Evolutionary conservation across 1,284 basidiomycete species (phyloP).

Genomic region (Rhodotorula mucilaginosa): DNA sequence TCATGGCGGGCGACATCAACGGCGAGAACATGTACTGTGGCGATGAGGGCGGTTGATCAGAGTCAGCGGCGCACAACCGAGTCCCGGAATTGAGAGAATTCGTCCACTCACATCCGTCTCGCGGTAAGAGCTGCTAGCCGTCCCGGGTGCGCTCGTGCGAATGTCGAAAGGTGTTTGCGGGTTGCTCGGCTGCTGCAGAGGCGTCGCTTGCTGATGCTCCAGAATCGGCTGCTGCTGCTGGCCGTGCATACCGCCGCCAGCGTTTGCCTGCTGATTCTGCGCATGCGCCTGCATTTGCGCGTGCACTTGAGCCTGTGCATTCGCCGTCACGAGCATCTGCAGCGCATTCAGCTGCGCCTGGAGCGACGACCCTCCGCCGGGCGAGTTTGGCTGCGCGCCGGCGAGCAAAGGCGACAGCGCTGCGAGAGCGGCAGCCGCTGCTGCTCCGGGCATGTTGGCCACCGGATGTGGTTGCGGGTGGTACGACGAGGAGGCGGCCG

Average conservation of each 20-base stretch:
- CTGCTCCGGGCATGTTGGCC: not conserved
- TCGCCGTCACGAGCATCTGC: conserved; percentile 11
- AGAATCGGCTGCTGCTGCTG: conserved; percentile 8
- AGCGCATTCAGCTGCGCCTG: not conserved
- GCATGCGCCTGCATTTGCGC: not conserved
- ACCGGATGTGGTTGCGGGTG: not conserved
- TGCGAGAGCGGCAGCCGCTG: too few species aligned
- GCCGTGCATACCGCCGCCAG: not conserved
- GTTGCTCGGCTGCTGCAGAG: not conserved
- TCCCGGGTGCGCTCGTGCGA: not conserved
- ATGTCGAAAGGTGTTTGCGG: not conserved
- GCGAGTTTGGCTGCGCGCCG: not conserved
- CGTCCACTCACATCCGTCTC: conserved; percentile 29
- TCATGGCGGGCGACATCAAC: conserved; percentile 47
- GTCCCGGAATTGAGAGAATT: too few species aligned
- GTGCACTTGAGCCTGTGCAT: conserved; percentile 10
- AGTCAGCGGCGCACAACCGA: too few species aligned
- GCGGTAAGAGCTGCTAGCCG: conserved; percentile 18
- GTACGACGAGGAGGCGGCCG: not conserved
- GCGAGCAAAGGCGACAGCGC: not conserved
- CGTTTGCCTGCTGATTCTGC: conserved; percentile 3
- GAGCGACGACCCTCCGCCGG: not conserved
- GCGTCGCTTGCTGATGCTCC: conserved; percentile 1
- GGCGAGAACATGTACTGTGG: conserved; percentile 43
- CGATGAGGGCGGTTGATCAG: too few species aligned